Conservation (phyloP, 805 yeast genomes). For the Jamesozyma jinghongensis region DNA sequence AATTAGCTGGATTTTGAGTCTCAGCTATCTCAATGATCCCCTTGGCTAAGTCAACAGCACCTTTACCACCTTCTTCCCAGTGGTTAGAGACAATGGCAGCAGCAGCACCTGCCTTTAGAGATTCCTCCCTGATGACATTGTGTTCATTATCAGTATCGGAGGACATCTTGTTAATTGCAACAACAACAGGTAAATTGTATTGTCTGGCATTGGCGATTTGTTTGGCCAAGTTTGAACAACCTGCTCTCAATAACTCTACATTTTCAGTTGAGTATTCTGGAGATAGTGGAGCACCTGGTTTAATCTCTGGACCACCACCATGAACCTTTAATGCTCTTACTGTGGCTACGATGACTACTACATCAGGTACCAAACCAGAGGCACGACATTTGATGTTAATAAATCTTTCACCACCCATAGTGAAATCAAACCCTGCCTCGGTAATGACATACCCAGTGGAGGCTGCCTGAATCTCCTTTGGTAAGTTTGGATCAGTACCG, state of each 20-base stretch:
- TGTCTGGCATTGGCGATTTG: constrained; percentile 64
- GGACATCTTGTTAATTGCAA: constrained; percentile 72
- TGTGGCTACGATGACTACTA: constrained; percentile 74
- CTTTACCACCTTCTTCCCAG: constrained; percentile 81
- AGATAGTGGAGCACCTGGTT: constrained; percentile 75
- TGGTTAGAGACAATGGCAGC: constrained; percentile 78
- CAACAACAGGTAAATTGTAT: constrained; percentile 72
- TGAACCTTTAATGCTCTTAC: constrained; percentile 77
- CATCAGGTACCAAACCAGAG: constrained; percentile 71
- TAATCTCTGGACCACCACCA: constrained; percentile 85
- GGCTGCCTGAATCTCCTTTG: constrained; percentile 35
- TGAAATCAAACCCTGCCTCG: constrained; percentile 84
- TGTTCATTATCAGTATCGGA: constrained; percentile 64
- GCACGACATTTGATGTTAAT: constrained; percentile 75
- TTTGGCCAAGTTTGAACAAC: constrained; percentile 68
- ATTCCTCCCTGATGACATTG: constrained; percentile 55
- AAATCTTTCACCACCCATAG: constrained; percentile 88
- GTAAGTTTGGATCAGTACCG: constrained; percentile 44
- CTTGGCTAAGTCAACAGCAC: constrained; percentile 65
- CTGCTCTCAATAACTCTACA: constrained; percentile 55
- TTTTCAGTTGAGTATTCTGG: constrained; percentile 64
- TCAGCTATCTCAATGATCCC: constrained; percentile 59
- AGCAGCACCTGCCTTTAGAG: constrained; percentile 67
- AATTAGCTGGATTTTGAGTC: constrained; percentile 33
- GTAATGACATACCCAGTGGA: constrained; percentile 72